Evolutionary conservation across 768 basidiomycete species (phyloP).

Genomic region (Lentinula boryana): DNA sequence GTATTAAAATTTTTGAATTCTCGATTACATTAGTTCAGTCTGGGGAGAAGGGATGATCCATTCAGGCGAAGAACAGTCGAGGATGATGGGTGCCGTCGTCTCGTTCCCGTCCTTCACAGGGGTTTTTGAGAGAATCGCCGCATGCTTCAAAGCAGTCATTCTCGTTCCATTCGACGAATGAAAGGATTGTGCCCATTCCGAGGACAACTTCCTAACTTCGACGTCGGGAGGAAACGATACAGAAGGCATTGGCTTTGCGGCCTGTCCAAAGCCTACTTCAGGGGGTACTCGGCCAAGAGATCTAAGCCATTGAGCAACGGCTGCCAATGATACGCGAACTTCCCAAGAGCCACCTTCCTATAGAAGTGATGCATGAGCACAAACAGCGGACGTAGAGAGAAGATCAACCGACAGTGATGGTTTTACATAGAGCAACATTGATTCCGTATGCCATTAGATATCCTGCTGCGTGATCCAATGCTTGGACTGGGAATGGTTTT

Average conservation of each 20-base stretch:
- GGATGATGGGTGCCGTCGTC: conserved; percentile 24
- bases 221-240: conserved; percentile 22
- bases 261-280: conserved; percentile 31
- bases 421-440: conserved; percentile 47
- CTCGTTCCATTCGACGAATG: conserved; percentile 10
- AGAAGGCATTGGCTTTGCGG: conserved; percentile 31
- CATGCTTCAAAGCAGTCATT: conserved; percentile 41
- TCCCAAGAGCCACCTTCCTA: conserved; percentile 61
- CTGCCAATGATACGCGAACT: conserved; percentile 53
- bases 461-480: conserved; percentile 53
- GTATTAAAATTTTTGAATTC: not conserved
- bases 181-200: conserved; percentile 20
- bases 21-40: too few species aligned
- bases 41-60: conserved; percentile 13
- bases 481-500: conserved; percentile 48
- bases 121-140: conserved; percentile 35
- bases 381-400: not conserved
- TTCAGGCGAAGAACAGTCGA: conserved; percentile 21
- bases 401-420: conserved; percentile 33
- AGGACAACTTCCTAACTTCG: conserved; percentile 30
- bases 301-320: conserved; percentile 50
- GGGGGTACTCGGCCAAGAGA: conserved; percentile 42
- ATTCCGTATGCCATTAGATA: conserved; percentile 57
- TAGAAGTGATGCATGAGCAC: not conserved
- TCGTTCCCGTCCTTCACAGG: conserved; percentile 30